Conservation (phyloP, 2,329 filamentous ascomycete species). For the Bipolaris zeicola region DNA sequence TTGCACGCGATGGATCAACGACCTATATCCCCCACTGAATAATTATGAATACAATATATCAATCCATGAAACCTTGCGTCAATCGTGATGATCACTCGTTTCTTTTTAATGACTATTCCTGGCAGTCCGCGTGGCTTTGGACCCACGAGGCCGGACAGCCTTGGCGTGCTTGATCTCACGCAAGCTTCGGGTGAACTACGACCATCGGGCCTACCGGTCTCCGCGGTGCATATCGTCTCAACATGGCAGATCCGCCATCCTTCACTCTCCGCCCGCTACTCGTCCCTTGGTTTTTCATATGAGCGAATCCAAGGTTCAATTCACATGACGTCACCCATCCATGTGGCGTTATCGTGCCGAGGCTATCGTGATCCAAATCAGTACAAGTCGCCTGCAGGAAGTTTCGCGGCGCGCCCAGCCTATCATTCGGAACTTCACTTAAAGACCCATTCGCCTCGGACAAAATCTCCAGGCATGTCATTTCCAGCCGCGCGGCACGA, state of each 20-base stretch:
- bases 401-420: slow-evolving; percentile 9
- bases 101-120: not conserved
- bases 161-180: not conserved
- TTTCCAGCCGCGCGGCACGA: slow-evolving; percentile 4
- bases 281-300: not conserved
- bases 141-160: not conserved
- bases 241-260: not conserved
- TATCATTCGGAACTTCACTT: not conserved
- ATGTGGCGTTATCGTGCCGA: not conserved
- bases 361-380: not conserved
- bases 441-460: not conserved
- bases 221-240: not conserved
- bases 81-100: not conserved
- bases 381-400: slow-evolving; percentile 7
- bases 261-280: not conserved
- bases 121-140: not conserved
- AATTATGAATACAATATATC: slow-evolving; percentile 24
- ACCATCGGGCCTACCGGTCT: not conserved
- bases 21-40: slow-evolving; percentile 16
- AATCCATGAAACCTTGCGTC: not conserved
- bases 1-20: slow-evolving; percentile 20
- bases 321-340: slow-evolving; percentile 10
- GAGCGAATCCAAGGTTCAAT: not conserved
- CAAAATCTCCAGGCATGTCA: slow-evolving; percentile 10
- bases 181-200: slow-evolving; percentile 2